A percentile compares a stretch with the other conserved stretches of the same genome.
These are phyloP conservation scores for Corrigiola litoralis DNA, from an alignment of 179 eudicot species.

Conservation along the genomic window DNA sequence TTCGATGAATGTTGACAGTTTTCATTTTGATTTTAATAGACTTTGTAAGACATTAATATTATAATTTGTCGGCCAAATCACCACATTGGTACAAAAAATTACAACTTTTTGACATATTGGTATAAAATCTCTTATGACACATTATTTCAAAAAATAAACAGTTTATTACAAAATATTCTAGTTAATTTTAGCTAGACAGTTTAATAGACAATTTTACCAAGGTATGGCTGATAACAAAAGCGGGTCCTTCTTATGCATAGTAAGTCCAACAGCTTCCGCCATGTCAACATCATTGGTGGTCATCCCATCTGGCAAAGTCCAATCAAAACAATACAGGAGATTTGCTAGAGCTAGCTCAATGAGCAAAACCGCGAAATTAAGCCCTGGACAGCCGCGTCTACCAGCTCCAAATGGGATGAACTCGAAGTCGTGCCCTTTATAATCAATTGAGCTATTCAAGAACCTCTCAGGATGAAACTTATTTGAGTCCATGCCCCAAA, in stretches of 20 bases:
- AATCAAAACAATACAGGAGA: constrained; percentile 35
- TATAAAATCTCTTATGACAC: no score
- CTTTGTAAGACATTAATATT: no score
- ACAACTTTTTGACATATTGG: no score
- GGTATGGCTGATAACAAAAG: constrained; percentile 28
- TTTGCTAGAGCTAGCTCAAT: constrained; percentile 47
- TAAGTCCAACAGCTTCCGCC: constrained; percentile 34
- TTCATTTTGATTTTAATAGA: no score
- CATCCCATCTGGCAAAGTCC: constrained; percentile 37
- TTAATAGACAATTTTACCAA: not conserved
- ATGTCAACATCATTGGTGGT: constrained; percentile 31
- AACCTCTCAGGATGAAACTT: constrained; percentile 47
- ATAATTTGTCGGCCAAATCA: no score
- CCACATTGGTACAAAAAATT: no score
- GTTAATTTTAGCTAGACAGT: no score
- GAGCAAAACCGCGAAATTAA: constrained; percentile 18
- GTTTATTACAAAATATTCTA: no score
- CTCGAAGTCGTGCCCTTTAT: constrained; percentile 41
- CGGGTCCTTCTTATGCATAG: constrained; percentile 32
- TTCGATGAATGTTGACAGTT: no score
- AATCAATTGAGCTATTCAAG: constrained; percentile 26
- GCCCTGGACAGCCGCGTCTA: constrained; percentile 44
- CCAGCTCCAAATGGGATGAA: constrained; percentile 48
- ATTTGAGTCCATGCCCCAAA: constrained; percentile 28
- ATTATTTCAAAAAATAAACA: no score